phyloP scores from a whole-genome alignment of 2,329 filamentous ascomycete genomes.

The Verruconis gallopava region DNA sequence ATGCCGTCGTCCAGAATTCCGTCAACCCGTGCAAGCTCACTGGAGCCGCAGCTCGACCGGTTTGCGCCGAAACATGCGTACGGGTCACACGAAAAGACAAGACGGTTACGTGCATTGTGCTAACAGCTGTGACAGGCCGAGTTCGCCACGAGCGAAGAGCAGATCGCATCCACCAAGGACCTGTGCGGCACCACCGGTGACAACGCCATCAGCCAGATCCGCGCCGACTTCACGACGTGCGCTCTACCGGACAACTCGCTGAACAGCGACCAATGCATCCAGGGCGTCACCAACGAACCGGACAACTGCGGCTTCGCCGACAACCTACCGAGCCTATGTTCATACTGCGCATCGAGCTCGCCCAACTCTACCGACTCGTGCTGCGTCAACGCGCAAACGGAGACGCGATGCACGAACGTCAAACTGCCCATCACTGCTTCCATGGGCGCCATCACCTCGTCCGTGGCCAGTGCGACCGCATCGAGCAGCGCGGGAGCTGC shows the following conservation, averaged over 20 bases:
- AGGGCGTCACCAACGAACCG: constrained; percentile 66
- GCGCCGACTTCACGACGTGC: constrained; percentile 86
- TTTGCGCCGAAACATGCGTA: constrained; percentile 86
- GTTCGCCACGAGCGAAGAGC: constrained; percentile 78
- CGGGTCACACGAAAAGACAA: constrained; percentile 21
- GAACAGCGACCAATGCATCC: constrained; percentile 55
- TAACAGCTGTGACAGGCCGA: constrained; percentile 44
- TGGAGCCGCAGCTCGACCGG: constrained; percentile 50
- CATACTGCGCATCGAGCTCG: constrained; percentile 72
- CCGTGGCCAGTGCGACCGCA: constrained; percentile 33
- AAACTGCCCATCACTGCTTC: constrained; percentile 58
- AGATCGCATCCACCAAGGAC: constrained; percentile 59
- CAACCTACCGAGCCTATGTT: constrained; percentile 63
- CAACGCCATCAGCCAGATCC: constrained; percentile 62
- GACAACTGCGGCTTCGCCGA: constrained; percentile 74
- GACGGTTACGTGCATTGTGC: neutral
- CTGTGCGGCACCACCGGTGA: constrained; percentile 56
- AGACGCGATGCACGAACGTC: constrained; percentile 61
- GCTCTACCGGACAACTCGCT: constrained; percentile 70
- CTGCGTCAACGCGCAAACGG: constrained; percentile 71
- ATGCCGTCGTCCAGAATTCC: constrained; percentile 85
- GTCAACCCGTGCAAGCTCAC: constrained; percentile 54
- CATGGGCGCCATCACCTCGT: constrained; percentile 44
- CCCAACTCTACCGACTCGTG: constrained; percentile 91
- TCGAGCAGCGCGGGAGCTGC: constrained; percentile 14